Percentiles rank a stretch among this genome's conserved stretches.
Conservation (phyloP, 2,329 filamentous ascomycete genomes). For the Epichloe sp. region DNA sequence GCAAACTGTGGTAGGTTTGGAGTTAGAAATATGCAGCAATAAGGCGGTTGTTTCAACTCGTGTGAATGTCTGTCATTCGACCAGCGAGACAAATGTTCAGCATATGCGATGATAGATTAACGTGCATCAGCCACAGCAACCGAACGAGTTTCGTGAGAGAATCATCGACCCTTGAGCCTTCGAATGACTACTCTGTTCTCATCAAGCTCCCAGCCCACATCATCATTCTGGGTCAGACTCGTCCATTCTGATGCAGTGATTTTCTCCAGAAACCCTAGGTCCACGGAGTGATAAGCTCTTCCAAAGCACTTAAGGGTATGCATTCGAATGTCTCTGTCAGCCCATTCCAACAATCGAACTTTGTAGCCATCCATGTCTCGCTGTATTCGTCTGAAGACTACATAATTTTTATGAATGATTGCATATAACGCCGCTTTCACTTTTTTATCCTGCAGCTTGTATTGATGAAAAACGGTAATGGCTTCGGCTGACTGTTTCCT, state of each 20-base stretch:
- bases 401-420: constrained; percentile 71
- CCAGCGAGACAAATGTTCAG: too few species aligned
- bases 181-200: constrained; percentile 65
- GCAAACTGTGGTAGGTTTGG: too few species aligned
- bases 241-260: constrained; percentile 59
- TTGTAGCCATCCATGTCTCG: constrained; percentile 68
- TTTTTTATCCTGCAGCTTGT: constrained; percentile 50
- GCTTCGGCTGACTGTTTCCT: constrained; percentile 63
- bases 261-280: constrained; percentile 54
- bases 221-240: constrained; percentile 51
- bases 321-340: constrained; percentile 57
- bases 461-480: constrained; percentile 49
- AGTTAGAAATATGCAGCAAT: too few species aligned
- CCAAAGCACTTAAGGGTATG: constrained; percentile 81
- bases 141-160: constrained; percentile 4
- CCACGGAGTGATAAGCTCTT: constrained; percentile 63
- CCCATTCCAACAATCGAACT: constrained; percentile 67
- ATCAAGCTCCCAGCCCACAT: constrained; percentile 76
- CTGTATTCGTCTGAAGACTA: constrained; percentile 60
- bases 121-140: not conserved
- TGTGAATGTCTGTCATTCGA: too few species aligned
- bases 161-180: constrained; percentile 31
- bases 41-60: too few species aligned
- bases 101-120: too few species aligned
- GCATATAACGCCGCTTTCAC: constrained; percentile 57